Conservation (phyloP, 306 rosid species). For the Rosa persica region DNA sequence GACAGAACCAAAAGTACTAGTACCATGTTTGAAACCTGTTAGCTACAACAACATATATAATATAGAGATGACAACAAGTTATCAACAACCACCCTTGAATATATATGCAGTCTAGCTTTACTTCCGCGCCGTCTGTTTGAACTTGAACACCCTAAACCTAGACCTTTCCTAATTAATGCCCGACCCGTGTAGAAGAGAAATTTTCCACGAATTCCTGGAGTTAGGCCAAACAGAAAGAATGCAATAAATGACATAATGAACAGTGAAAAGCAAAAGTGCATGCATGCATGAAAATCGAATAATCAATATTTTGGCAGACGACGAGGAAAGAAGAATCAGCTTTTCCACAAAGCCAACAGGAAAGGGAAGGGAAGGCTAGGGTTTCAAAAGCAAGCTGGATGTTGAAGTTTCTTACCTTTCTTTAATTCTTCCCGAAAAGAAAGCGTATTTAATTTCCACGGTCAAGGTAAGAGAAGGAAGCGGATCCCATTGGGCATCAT, state of each 20-base stretch:
- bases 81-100: constrained; percentile 6
- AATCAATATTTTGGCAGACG: neutral
- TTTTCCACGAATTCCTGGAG: constrained; percentile 5
- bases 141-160: neutral
- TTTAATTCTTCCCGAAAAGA: neutral
- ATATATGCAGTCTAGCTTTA: neutral
- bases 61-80: neutral
- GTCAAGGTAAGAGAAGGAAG: constrained; percentile 59
- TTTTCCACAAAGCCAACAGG: neutral
- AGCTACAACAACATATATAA: neutral
- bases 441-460: neutral
- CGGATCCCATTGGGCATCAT: constrained; percentile 13
- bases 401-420: neutral
- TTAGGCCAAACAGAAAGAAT: neutral
- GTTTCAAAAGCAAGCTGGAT: neutral
- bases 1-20: neutral
- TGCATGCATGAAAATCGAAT: neutral
- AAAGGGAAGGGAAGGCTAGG: neutral
- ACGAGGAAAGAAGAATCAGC: neutral
- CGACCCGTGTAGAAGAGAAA: neutral
- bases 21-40: constrained; percentile 5
- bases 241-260: neutral
- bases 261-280: neutral
- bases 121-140: neutral
- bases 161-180: neutral